Percentiles rank a stretch among this genome's conserved stretches.
Evolutionary conservation across 371 early-diverging fungal species (phyloP).

Genomic region (Polyrhizophydium stewartii): DNA sequence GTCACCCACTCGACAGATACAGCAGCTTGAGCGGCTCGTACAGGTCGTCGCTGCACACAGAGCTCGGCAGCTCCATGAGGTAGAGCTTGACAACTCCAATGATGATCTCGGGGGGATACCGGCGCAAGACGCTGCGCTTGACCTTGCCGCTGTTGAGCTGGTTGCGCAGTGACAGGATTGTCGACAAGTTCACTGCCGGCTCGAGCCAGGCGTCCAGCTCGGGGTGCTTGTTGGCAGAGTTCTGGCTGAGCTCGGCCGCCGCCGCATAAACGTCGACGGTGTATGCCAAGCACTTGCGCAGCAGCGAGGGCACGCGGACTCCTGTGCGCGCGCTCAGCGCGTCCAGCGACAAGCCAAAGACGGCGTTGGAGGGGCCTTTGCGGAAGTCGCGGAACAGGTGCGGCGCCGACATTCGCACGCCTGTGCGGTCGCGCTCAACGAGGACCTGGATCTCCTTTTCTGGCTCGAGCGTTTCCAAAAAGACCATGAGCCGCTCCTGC

Average conservation of each 20-base stretch:
- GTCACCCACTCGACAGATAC: conserved; percentile 28
- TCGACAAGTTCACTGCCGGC: conserved; percentile 10
- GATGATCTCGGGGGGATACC: conserved; percentile 14
- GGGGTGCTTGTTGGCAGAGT: neutral
- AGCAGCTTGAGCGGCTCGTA: conserved; percentile 41
- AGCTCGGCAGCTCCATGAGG: conserved; percentile 21
- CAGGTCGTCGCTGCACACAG: conserved; percentile 27
- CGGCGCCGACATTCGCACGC: conserved; percentile 10
- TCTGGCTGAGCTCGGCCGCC: neutral
- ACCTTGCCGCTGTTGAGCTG: conserved; percentile 17
- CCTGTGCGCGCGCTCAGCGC: neutral
- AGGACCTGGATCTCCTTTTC: conserved; percentile 27
- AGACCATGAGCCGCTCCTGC: conserved; percentile 17
- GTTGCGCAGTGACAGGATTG: conserved; percentile 18
- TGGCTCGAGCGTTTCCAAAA: conserved; percentile 31
- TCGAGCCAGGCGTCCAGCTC: neutral
- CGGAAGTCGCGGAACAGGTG: conserved; percentile 9
- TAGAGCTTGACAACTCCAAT: conserved; percentile 31
- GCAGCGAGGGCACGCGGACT: neutral
- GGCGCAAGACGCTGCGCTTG: conserved; percentile 4
- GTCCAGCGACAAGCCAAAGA: neutral
- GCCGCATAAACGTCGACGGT: neutral
- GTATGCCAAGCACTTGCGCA: neutral
- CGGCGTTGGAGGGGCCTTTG: conserved; percentile 1
- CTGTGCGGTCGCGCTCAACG: conserved; percentile 30